phyloP scores from a whole-genome alignment of 306 rosid species.

The Hippophae tibetana region DNA sequence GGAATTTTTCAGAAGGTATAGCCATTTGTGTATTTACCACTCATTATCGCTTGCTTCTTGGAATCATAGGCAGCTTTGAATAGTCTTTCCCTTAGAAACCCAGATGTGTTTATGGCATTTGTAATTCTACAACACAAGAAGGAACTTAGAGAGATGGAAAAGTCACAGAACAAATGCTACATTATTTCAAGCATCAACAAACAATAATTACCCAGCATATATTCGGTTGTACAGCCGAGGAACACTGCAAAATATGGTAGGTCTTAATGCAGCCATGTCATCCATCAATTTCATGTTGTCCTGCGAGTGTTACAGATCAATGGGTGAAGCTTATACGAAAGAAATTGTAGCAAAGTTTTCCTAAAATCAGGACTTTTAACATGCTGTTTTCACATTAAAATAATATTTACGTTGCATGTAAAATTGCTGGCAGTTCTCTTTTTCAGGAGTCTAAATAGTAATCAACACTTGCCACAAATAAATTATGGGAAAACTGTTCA shows the following conservation, averaged over 20 bases:
- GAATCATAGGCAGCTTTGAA: constrained; percentile 80
- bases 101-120: constrained; percentile 65
- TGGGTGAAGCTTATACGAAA: constrained; percentile 16
- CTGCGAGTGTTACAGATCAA: constrained; percentile 33
- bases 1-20: background rate
- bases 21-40: constrained; percentile 31
- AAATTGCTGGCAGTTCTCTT: background rate
- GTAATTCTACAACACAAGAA: constrained; percentile 38
- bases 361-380: background rate
- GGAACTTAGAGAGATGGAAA: constrained; percentile 11
- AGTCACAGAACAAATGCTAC: constrained; percentile 8
- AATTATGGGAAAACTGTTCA: no score
- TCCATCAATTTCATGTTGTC: constrained; percentile 80
- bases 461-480: background rate
- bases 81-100: constrained; percentile 63
- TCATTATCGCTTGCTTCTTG: constrained; percentile 65
- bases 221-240: constrained; percentile 85
- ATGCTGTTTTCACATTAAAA: background rate
- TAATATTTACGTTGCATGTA: background rate
- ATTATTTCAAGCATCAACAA: background rate
- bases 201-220: constrained; percentile 62
- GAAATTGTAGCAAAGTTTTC: constrained; percentile 1
- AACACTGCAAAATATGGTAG: constrained; percentile 83
- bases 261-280: constrained; percentile 63
- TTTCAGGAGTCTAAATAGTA: background rate